phyloP scores from a whole-genome alignment of 106 monocot species.

The Phalaenopsis equestris region DNA sequence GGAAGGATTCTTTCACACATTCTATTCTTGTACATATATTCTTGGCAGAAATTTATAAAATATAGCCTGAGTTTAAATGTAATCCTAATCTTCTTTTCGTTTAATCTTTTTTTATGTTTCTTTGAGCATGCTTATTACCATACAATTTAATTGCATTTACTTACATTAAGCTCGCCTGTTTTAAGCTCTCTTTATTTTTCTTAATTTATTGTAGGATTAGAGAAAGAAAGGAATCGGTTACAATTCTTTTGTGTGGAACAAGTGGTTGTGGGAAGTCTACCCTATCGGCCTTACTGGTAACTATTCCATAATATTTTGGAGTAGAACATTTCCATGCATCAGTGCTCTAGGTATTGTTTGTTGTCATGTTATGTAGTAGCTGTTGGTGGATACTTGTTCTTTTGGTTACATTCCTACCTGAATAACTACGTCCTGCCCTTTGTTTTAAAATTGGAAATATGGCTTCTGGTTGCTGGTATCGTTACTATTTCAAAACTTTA shows the following conservation, averaged over 20 bases:
- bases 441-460: background rate
- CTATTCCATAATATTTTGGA: background rate
- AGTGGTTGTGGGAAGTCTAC: conserved; percentile 99
- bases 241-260: conserved; percentile 89
- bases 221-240: conserved; percentile 91
- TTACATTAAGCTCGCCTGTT: background rate
- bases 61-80: background rate
- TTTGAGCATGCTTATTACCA: background rate
- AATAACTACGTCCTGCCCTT: background rate
- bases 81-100: background rate
- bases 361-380: background rate
- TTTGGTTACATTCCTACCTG: background rate
- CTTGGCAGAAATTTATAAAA: background rate
- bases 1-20: background rate
- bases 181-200: background rate
- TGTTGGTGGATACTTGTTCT: background rate
- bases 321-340: background rate
- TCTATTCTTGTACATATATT: background rate
- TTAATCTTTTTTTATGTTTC: background rate
- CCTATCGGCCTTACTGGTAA: conserved; percentile 91
- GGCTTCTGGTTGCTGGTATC: background rate
- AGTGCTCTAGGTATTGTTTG: conserved; percentile 1
- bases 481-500: background rate
- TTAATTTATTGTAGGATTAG: conserved; percentile 46
- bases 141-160: background rate